Conservation (phyloP, 108 stramenopile genomes). For the Skeletonema grethae region DNA sequence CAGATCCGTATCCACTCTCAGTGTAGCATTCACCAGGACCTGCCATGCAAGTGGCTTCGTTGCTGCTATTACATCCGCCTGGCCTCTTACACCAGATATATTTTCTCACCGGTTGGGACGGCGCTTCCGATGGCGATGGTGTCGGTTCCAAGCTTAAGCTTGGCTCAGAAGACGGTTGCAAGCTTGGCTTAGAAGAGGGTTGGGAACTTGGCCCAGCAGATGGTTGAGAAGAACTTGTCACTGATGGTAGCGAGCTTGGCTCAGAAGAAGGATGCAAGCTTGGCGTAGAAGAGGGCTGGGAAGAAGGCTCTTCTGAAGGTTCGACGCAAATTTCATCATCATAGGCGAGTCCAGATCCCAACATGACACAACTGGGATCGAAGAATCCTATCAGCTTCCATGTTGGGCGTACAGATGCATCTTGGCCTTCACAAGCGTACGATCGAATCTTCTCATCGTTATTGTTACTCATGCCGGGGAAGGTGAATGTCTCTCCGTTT, state of each 20-base stretch:
- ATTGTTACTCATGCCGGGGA: background rate
- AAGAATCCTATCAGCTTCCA: slow-evolving; percentile 13
- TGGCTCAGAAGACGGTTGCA: background rate
- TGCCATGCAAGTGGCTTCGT: background rate
- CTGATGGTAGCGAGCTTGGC: too few species aligned
- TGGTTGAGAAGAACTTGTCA: too few species aligned
- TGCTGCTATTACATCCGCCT: background rate
- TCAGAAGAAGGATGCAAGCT: too few species aligned
- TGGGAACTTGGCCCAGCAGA: too few species aligned
- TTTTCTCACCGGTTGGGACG: background rate
- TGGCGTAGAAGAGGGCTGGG: background rate
- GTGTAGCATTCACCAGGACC: background rate
- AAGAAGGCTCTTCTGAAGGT: background rate
- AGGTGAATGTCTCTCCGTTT: background rate
- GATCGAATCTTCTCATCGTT: background rate
- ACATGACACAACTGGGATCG: background rate
- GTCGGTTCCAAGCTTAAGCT: background rate
- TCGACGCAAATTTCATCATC: background rate
- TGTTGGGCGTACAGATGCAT: background rate
- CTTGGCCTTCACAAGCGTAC: background rate
- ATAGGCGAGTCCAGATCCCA: background rate
- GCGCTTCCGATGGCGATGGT: background rate
- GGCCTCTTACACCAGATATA: background rate
- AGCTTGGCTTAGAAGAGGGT: too few species aligned
- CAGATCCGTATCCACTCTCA: background rate